Base-by-base conservation (phyloP, 306 rosid genomes). In the Prunus mira region DNA sequence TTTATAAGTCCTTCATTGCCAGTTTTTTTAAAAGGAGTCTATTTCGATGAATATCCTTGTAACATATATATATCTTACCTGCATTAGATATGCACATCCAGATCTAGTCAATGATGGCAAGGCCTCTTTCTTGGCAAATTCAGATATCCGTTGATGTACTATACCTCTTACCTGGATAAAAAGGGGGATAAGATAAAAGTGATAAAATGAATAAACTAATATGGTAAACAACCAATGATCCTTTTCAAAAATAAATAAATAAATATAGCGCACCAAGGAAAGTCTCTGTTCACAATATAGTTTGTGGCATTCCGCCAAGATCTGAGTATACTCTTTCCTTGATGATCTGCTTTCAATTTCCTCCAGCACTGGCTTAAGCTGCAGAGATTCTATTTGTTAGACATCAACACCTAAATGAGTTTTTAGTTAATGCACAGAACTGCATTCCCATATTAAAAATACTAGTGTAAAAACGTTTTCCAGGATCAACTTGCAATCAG, bases 101-200 rank as follows among this genome's bases (percentile, higher is more conserved):
- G 99, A 96, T 89, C 99, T 89, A 78, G 98, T 88, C 88, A 96
- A 81, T 20, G 97, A 92, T 72, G 99, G 96, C 88, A 96, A 87
- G 51, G 93, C 85, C 86, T 96, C 99, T 74, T 92, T 96, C 97
- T 96, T 96, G 80, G 97, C 74, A 57, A 92, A 96, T 74, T 92
- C 99, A 43, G 91, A 89, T 89, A 96, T 91, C 54, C 99, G 87
- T 79, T 88, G 93, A 73, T 96, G 91, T 67, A 96, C 99, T 73
- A 92, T 96, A 67, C 88, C 88, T 83, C 86, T 91, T 73, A 96
- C 86, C 99, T 96, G 70, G 72, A 89, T 22, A 74, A 80, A 47
- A 78, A 72, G 51, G 69, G 51, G 30, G 55, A 60, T 14, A 63
- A 68, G 67, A 24, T 57, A 49, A 60, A 65, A 65, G 77, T 75